A percentile compares a stretch with the other conserved stretches of the same genome.
Conservation (phyloP, 768 basidiomycete genomes). For the Gloeostereum incarnatum region DNA sequence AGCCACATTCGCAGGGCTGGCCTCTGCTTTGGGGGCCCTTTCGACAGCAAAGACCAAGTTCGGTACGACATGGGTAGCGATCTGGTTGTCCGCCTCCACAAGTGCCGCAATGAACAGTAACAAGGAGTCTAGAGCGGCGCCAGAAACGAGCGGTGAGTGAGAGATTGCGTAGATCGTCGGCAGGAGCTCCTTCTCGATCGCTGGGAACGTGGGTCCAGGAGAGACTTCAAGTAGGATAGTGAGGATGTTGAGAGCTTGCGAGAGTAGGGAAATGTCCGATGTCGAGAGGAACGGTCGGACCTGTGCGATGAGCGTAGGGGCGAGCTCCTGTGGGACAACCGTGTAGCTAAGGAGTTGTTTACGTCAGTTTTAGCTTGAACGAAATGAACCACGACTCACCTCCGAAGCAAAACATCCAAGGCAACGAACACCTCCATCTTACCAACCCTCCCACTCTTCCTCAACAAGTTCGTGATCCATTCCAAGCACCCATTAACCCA, state of each 20-base stretch:
- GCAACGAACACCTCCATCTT: constrained; percentile 77
- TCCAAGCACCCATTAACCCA: constrained; percentile 81
- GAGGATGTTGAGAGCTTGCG: constrained; percentile 58
- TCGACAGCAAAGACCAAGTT: constrained; percentile 59
- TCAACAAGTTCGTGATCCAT: constrained; percentile 66
- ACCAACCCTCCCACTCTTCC: constrained; percentile 69
- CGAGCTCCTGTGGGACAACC: constrained; percentile 46
- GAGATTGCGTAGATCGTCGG: constrained; percentile 60
- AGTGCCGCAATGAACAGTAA: constrained; percentile 76
- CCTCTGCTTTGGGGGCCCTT: constrained; percentile 51
- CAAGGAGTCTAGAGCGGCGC: constrained; percentile 71
- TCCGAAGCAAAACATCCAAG: constrained; percentile 60
- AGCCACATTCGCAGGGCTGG: constrained; percentile 64
- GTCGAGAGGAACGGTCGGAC: constrained; percentile 69
- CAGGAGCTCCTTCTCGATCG: constrained; percentile 65
- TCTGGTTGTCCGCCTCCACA: constrained; percentile 75
- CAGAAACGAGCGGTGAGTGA: constrained; percentile 71
- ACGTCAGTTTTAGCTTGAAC: not conserved
- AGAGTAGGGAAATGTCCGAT: constrained; percentile 69
- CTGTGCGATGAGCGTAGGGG: constrained; percentile 57
- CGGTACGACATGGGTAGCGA: constrained; percentile 75
- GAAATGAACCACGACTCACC: constrained; percentile 27
- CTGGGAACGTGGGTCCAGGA: constrained; percentile 61
- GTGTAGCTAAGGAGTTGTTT: constrained; percentile 25
- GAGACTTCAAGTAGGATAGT: constrained; percentile 62